Percentiles rank a stretch among this genome's conserved stretches.
Conservation (phyloP, 176 grass and related monocot genomes). For the Oryza glaberrima region DNA sequence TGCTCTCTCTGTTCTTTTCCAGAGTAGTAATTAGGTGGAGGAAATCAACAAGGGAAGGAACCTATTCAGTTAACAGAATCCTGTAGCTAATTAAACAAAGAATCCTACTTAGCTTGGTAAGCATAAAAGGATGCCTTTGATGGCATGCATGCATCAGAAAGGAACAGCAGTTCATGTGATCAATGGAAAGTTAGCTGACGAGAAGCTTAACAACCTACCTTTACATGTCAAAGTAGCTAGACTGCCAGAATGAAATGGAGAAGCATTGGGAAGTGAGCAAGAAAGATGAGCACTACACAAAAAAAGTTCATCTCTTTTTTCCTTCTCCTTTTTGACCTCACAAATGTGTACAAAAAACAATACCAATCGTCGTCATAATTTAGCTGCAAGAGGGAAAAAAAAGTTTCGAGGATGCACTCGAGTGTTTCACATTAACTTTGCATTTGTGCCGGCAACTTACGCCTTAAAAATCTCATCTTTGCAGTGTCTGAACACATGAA, state of each 20-base stretch:
- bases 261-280: slow-evolving; percentile 17
- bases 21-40: background rate
- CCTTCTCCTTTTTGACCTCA: slow-evolving; percentile 41
- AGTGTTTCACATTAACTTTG: slow-evolving; percentile 1
- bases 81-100: background rate
- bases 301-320: background rate
- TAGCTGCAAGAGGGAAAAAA: background rate
- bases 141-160: slow-evolving; percentile 16
- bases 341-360: background rate
- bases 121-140: background rate
- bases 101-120: background rate
- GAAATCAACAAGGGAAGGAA: background rate
- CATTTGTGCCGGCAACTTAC: slow-evolving; percentile 1
- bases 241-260: slow-evolving; percentile 1
- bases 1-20: background rate
- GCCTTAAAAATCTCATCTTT: background rate
- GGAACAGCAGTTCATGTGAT: background rate
- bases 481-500: background rate
- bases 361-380: background rate
- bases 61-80: background rate
- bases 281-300: slow-evolving; percentile 21
- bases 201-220: background rate
- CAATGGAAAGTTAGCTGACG: slow-evolving; percentile 25
- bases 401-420: slow-evolving; percentile 18
- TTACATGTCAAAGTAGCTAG: background rate